Evolutionary conservation across 192 early-diverging fungal species (phyloP).

Genomic region (Umbelopsis sp.): DNA sequence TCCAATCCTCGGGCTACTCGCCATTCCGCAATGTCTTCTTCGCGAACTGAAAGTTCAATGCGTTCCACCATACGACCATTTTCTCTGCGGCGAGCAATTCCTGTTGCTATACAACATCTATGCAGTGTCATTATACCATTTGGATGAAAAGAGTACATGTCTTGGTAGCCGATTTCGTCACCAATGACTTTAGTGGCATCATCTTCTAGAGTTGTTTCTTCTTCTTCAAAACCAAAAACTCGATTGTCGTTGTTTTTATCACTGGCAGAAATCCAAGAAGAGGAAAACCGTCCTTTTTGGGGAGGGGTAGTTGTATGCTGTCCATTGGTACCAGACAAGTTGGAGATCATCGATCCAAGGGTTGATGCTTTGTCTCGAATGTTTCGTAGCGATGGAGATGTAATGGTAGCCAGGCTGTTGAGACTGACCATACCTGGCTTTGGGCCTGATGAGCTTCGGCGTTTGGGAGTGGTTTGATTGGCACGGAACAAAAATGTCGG

Average conservation of each 20-base stretch:
- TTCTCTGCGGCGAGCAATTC: slow-evolving; percentile 41
- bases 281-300: not conserved
- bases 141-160: slow-evolving; percentile 60
- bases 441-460: not conserved
- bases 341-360: slow-evolving; percentile 28
- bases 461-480: not conserved
- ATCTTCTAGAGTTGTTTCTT: slow-evolving; percentile 29
- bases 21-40: slow-evolving; percentile 65
- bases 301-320: slow-evolving; percentile 2
- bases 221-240: slow-evolving; percentile 40
- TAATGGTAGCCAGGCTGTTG: not conserved
- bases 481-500: slow-evolving; percentile 16
- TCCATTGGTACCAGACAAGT: slow-evolving; percentile 25
- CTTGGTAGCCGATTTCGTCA: slow-evolving; percentile 47
- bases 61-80: slow-evolving; percentile 49
- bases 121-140: slow-evolving; percentile 58
- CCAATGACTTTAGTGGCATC: slow-evolving; percentile 43
- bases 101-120: slow-evolving; percentile 52
- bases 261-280: slow-evolving; percentile 23
- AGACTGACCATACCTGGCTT: not conserved
- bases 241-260: slow-evolving; percentile 33
- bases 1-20: slow-evolving; percentile 42
- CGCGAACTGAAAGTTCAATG: slow-evolving; percentile 49
- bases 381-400: not conserved
- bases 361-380: slow-evolving; percentile 31